Evolutionary conservation across 768 basidiomycete species (phyloP).

Genomic region (Crassisporium funariophilum): DNA sequence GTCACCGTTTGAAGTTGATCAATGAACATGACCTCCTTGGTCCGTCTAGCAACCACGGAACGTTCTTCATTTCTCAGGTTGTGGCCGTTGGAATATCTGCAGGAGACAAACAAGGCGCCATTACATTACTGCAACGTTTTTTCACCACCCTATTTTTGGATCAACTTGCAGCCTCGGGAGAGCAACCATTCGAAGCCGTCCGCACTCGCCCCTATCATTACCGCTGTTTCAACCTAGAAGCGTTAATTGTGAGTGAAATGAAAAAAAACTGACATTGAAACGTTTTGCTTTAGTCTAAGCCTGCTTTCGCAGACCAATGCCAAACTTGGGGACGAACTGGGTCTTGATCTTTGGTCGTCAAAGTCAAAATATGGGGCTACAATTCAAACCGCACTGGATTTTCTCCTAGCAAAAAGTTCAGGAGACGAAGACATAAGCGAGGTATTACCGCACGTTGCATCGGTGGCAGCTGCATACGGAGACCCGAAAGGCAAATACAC

Average conservation of each 20-base stretch:
- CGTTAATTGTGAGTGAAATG: conserved; percentile 48
- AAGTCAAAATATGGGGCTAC: conserved; percentile 52
- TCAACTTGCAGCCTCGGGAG: conserved; percentile 53
- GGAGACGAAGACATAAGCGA: conserved; percentile 42
- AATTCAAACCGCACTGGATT: conserved; percentile 56
- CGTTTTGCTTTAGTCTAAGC: too few species aligned
- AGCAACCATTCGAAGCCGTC: conserved; percentile 59
- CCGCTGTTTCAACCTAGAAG: conserved; percentile 60
- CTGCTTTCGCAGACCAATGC: conserved; percentile 61
- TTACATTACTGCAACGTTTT: conserved; percentile 37
- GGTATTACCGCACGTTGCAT: conserved; percentile 50
- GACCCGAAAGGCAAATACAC: conserved; percentile 54
- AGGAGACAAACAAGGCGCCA: conserved; percentile 44
- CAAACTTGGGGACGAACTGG: conserved; percentile 55
- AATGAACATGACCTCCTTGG: neutral
- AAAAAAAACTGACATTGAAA: neutral
- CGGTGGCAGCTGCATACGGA: conserved; percentile 54
- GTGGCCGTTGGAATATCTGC: conserved; percentile 41
- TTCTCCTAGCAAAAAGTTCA: conserved; percentile 42
- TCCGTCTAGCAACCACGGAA: conserved; percentile 56
- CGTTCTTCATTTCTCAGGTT: conserved; percentile 50
- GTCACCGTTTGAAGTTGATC: neutral
- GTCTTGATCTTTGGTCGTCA: conserved; percentile 46
- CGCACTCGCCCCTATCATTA: conserved; percentile 60
- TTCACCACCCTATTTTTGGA: conserved; percentile 44